A percentile compares a stretch with the other conserved stretches of the same genome.
Conservation (phyloP, 169 alveolate species). For the Cystoisospora suis region DNA sequence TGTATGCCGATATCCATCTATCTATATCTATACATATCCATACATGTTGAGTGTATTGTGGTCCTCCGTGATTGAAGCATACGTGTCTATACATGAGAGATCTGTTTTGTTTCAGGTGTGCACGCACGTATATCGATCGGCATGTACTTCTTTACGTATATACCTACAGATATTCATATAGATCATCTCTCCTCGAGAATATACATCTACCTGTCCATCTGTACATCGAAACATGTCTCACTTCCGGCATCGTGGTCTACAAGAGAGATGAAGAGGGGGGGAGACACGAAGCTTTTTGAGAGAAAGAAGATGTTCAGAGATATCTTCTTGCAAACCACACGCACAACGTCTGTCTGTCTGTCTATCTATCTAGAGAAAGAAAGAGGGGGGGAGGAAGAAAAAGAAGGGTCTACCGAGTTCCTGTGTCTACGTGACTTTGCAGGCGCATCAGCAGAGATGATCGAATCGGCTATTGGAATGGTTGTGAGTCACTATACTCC, state of each 20-base stretch:
- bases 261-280: neutral
- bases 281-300: neutral
- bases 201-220: neutral
- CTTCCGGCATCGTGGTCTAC: no score
- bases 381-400: neutral
- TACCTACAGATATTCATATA: no score
- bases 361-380: no score
- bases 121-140: neutral
- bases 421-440: neutral
- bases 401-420: no score
- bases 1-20: neutral
- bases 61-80: no score
- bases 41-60: neutral
- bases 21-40: neutral
- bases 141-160: neutral
- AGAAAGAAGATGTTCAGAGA: neutral
- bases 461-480: slow-evolving; percentile 87
- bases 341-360: neutral
- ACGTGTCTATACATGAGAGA: no score
- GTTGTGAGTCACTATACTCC: slow-evolving; percentile 86
- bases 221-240: neutral
- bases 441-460: slow-evolving; percentile 75
- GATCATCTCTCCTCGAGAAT: neutral
- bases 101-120: no score
- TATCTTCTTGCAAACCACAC: neutral